These are phyloP conservation scores for Daedaleopsis sinensis DNA, from an alignment of 768 basidiomycete species.

Conservation along the genomic window DNA sequence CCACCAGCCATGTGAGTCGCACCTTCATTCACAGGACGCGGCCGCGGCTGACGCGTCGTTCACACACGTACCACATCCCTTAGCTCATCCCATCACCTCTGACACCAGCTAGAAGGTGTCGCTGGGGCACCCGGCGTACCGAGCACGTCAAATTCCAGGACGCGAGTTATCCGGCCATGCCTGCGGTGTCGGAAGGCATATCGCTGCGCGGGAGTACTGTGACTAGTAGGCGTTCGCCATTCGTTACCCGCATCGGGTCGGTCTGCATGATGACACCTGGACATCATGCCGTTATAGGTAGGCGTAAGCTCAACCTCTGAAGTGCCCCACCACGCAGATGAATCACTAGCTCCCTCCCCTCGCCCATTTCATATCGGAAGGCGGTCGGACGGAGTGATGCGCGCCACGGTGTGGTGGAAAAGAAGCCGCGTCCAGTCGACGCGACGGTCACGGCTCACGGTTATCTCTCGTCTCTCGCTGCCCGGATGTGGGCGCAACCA, in stretches of 20 bases:
- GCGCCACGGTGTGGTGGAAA: neutral
- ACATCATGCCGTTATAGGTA: neutral
- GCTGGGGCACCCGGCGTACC: neutral
- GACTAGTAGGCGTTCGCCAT: too few species aligned
- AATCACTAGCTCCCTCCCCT: neutral
- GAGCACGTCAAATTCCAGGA: too few species aligned
- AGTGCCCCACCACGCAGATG: neutral
- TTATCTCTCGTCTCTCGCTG: neutral
- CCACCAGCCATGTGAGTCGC: neutral
- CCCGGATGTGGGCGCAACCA: neutral
- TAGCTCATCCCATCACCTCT: neutral
- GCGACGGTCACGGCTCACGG: too few species aligned
- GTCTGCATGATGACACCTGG: neutral
- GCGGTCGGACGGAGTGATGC: neutral
- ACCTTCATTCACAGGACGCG: neutral
- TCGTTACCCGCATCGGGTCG: too few species aligned
- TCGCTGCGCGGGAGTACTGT: too few species aligned
- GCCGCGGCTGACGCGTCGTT: neutral
- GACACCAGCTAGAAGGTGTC: neutral
- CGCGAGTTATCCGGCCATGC: too few species aligned
- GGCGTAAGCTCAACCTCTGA: neutral
- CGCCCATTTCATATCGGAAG: neutral
- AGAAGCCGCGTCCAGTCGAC: slow-evolving; percentile 1
- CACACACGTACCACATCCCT: neutral
- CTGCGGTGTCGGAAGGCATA: too few species aligned